Evolutionary conservation across 2,329 filamentous ascomycete genomes (phyloP), one percentile per base, ranked within the genome.

Genomic region (Microcyclospora pomicola): DNA sequence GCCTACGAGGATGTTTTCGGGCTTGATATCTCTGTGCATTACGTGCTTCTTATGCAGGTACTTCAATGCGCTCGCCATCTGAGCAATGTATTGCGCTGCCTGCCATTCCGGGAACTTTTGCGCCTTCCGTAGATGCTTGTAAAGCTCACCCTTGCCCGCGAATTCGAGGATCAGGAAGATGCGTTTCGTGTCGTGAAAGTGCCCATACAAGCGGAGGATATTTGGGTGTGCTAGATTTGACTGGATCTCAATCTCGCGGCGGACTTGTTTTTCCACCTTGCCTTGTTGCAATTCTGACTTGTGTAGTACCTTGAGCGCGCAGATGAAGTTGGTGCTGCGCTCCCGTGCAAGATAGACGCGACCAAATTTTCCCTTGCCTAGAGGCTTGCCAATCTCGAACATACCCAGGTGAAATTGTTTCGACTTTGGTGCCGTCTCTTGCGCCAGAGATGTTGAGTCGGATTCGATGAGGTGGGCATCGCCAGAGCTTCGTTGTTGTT

Each of bases 21-120:
- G 87, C 68, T 96, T 96, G 66, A 96, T 96, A 53, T 96, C 87
- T 42, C 87, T 75, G 63, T 96, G 88, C 66, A 96, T 96, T 50
- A 96, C 83, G 60, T 95, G 86, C 67, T 96, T 96, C 59, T 85
- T 85, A 67, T 95, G 87, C 33, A 95, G 72, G 56, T 95, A 96
- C 49, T 80, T 79, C 50, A 94, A 66, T 0, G 86, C 86, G 33
- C 80, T 80, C n/a, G 82, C 82, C 83, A 91, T 91, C 61, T 92
- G 84, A 2, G 83, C 83, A 45, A 91, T 77, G 60, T 88, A 92
- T 63, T 86, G 80, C 16, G 83, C 82, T 7, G 84, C 82, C 60
- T 85, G 85, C 75, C 79, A 83, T 59, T 92, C 84, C 3, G 82
- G 79, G 59, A 92, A 92, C 33, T 79, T 74, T 61, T 74, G 75